These are phyloP conservation scores for Rhizomucor miehei DNA, from an alignment of 371 early-diverging fungal genomes.

Conservation along the genomic window DNA sequence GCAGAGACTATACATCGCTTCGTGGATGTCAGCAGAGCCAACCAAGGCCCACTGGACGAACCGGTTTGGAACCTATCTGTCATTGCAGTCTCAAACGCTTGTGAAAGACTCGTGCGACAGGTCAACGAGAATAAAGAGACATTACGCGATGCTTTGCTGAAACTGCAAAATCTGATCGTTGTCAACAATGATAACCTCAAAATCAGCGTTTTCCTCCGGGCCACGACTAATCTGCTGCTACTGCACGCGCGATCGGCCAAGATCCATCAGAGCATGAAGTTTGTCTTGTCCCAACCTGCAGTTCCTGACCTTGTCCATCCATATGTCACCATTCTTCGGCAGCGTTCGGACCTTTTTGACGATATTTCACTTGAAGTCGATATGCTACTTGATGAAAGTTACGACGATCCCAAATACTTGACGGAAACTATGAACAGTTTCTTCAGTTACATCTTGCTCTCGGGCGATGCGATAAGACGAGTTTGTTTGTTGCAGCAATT, in stretches of 20 bases:
- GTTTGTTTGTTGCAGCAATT: constrained; percentile 17
- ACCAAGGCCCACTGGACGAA: too few species aligned
- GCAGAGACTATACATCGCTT: too few species aligned
- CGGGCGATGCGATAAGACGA: constrained; percentile 6
- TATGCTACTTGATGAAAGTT: constrained; percentile 9
- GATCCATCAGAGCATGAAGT: background rate
- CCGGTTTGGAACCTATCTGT: constrained; percentile 7
- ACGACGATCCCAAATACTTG: background rate
- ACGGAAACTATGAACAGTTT: constrained; percentile 10
- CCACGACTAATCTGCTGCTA: constrained; percentile 21
- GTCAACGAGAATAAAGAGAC: constrained; percentile 8
- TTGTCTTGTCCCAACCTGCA: constrained; percentile 7
- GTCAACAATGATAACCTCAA: constrained; percentile 19
- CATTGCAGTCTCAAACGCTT: constrained; percentile 37
- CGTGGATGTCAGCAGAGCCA: too few species aligned
- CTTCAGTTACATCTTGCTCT: constrained; percentile 19
- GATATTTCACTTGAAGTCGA: constrained; percentile 24
- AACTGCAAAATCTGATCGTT: constrained; percentile 26
- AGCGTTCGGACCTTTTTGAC: constrained; percentile 22
- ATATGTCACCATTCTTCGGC: constrained; percentile 20
- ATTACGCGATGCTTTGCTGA: constrained; percentile 14
- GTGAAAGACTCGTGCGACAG: constrained; percentile 23
- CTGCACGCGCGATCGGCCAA: constrained; percentile 1
- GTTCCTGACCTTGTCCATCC: constrained; percentile 19
- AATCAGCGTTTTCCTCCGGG: constrained; percentile 16